Percentiles rank a stretch among this genome's conserved stretches.
phyloP scores from a whole-genome alignment of 2,329 filamentous ascomycete species.

The Cucurbitaria berberidis region DNA sequence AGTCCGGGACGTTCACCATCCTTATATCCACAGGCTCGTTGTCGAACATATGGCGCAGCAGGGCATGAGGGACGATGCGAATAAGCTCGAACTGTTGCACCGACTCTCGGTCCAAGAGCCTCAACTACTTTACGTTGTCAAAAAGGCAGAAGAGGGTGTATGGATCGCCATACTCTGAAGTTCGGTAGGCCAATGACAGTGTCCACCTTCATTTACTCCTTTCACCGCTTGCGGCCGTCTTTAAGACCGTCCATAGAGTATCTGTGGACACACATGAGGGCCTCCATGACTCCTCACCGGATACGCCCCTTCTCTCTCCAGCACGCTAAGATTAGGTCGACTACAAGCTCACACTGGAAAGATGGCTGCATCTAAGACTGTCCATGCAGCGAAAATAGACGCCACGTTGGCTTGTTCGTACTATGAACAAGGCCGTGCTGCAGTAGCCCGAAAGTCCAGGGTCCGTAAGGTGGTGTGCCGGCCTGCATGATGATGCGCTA shows the following conservation, averaged over 20 bases:
- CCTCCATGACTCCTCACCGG: neutral
- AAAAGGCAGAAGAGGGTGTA: neutral
- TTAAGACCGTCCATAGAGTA: neutral
- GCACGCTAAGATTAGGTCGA: neutral
- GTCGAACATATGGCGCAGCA: neutral
- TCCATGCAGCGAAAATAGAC: neutral
- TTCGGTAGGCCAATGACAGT: neutral
- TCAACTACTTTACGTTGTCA: neutral
- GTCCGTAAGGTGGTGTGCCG: constrained; percentile 6
- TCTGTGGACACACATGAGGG: neutral
- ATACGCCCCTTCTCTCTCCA: neutral
- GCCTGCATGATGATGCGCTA: constrained; percentile 1
- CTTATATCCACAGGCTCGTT: neutral
- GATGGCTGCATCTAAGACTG: neutral
- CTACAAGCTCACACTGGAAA: neutral
- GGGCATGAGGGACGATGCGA: neutral
- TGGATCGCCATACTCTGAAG: neutral
- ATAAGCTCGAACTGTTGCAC: neutral
- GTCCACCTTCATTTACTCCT: neutral
- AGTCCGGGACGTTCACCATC: neutral
- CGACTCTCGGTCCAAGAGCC: neutral
- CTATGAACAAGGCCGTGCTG: constrained; percentile 5
- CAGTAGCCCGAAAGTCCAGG: neutral
- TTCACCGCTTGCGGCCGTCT: neutral
- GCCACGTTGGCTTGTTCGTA: neutral